These are phyloP conservation scores for Aegilops umbellulata DNA, from an alignment of 176 grass and related monocot species.

Conservation along the genomic window DNA sequence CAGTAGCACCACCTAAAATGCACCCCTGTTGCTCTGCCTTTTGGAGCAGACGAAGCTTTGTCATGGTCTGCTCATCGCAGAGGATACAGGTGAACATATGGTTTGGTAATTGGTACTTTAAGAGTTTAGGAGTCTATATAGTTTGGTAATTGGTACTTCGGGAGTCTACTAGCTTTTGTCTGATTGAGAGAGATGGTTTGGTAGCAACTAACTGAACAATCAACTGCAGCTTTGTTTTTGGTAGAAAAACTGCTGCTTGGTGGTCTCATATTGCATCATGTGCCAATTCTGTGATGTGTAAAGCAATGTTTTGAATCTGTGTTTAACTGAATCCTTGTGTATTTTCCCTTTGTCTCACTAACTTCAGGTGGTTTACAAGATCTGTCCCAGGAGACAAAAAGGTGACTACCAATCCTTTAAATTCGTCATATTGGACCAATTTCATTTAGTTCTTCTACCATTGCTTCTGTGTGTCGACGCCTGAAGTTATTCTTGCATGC, in stretches of 20 bases:
- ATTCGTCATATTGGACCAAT: neutral
- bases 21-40: neutral
- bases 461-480: neutral
- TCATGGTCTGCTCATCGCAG: neutral
- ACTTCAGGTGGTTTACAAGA: conserved; percentile 61
- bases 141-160: neutral
- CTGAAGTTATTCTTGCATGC: conserved; percentile 16
- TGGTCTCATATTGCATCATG: neutral
- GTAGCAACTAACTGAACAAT: neutral
- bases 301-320: neutral
- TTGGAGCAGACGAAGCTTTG: neutral
- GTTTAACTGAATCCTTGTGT: neutral
- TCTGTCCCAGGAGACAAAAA: conserved; percentile 49
- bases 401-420: conserved; percentile 25
- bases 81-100: neutral
- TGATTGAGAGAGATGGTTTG: neutral
- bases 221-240: neutral
- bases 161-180: neutral
- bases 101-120: neutral
- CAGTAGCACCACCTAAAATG: neutral
- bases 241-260: neutral
- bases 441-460: neutral
- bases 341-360: conserved; percentile 8
- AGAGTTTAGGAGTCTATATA: neutral
- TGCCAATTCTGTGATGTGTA: neutral